Evolutionary conservation across 2,329 filamentous ascomycete genomes (phyloP), one percentile per base, ranked within the genome.

Genomic region (Plectosphaerella plurivora): DNA sequence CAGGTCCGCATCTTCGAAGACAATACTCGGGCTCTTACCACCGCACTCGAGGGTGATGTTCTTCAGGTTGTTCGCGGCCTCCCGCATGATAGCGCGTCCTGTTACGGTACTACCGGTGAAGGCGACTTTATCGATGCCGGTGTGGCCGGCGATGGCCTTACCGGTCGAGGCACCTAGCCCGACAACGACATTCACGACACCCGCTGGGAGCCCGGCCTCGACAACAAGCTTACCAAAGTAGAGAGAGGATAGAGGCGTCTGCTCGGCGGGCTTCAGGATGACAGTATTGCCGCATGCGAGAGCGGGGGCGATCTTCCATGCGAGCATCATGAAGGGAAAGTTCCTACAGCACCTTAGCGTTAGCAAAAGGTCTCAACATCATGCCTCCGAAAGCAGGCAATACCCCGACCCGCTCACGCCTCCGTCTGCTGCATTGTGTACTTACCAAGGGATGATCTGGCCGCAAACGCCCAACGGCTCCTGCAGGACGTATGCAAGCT

Each of bases 171-270:
- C 73, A 5, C 86, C 86, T 52, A 83, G 75, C 2, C 86, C 86
- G 51, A 87, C 87, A 42, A 89, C 59, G 52, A 89, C 76, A 63
- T 89, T 89, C 55, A 89, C 71, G n/a, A 89, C 86, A 33, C 86
- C 86, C 1, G 85, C 78, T 16, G 86, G 86, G 62, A 89, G 88
- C 0, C 86, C 86, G 35, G 85, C 84, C 59, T 88, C 78, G 57
- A 83, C 81, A 55, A 89, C 75, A 6, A 89, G 70, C 14, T 77
- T 80, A 2, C 76, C 86, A 12, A 89, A 74, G 54, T 84, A 81
- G 3, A 84, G 61, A 60, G 80, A 79, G 47, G 76, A 81, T 12
- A 84, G 69, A 5, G 81, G 81, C 1, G 81, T 82, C 65, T 83
- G 79, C 61, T 84, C 81, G 5, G 81, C 78, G 25, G 79, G 74